Evolutionary conservation across 2,329 filamentous ascomycete species (phyloP), one percentile per base, ranked within the genome.

Genomic region (Fusarium solani-melongenae): DNA sequence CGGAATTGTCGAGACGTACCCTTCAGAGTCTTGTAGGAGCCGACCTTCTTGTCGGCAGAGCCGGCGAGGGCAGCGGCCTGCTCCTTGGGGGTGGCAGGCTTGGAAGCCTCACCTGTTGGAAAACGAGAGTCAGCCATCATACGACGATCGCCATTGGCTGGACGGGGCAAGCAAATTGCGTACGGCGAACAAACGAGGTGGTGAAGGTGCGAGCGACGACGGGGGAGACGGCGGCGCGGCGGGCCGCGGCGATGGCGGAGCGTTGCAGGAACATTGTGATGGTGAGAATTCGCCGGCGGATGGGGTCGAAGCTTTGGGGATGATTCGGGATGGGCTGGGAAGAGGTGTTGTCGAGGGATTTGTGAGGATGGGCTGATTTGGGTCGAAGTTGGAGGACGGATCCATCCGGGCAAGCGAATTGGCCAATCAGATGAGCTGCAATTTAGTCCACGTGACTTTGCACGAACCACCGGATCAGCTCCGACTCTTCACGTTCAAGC

Each of bases 171-270:
- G 69, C 68, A 78, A 79, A 74, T 69, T 71, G 80, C 83, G 77
- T 90, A 92, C 90, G 87, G 84, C 89, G 90, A 81, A 88, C 83
- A 76, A 90, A 83, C 72, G 89, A 88, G 81, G 86, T 90, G 76
- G 88, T 84, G 82, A 92, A 90, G 83, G 84, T 87, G 82, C 90
- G 90, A 79, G 87, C 86, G 80, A 87, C 83, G 73, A 84, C 83
- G 75, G 89, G 88, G 64, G 79, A 84, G 80, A 87, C 86, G 70
- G 86, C 90, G 70, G 80, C 83, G 76, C 90, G 89, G 82, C 90
- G 90, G 80, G 89, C 90, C 81, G 86, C 89, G 77, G 87, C 84
- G 76, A 90, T 80, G 82, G 87, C 89, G 80, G 90, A 86, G 82
- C 90, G 90, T 86, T 91, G 88, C 82, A 92, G 82, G 78, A 92